phyloP scores from a whole-genome alignment of 306 rosid genomes.

The Hippophae gyantsensis region DNA sequence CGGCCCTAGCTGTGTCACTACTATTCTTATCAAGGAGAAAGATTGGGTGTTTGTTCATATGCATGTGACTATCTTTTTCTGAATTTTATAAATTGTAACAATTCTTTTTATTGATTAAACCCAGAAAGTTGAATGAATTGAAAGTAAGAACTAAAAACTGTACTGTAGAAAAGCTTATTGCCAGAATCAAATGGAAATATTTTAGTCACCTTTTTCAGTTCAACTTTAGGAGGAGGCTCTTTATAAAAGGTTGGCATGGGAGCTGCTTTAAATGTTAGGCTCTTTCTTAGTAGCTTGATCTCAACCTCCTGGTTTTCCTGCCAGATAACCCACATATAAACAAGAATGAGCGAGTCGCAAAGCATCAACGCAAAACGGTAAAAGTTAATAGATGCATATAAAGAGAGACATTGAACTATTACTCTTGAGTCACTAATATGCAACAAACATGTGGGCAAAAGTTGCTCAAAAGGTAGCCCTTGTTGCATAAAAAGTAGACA shows the following conservation, averaged over 20 bases:
- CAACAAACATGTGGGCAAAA: too few species aligned
- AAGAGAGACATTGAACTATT: not conserved
- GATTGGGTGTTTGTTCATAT: too few species aligned
- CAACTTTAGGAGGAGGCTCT: conserved; percentile 84
- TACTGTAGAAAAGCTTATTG: not conserved
- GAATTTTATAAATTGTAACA: too few species aligned
- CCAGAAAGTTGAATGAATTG: too few species aligned
- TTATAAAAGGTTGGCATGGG: conserved; percentile 94
- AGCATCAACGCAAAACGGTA: not conserved
- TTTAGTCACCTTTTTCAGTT: conserved; percentile 68
- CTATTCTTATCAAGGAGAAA: too few species aligned
- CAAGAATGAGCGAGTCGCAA: not conserved
- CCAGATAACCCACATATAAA: conserved; percentile 8
- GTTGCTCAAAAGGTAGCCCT: too few species aligned
- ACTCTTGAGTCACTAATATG: too few species aligned
- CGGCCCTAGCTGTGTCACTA: too few species aligned
- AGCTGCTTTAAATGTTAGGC: conserved; percentile 69
- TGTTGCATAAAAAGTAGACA: too few species aligned
- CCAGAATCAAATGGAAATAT: not conserved
- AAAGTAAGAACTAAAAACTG: not conserved
- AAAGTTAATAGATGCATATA: not conserved
- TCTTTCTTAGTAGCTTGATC: conserved; percentile 81
- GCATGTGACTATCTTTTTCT: too few species aligned
- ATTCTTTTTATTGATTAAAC: too few species aligned
- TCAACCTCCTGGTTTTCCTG: conserved; percentile 85